Evolutionary conservation across 2,329 filamentous ascomycete species (phyloP), one percentile per base, ranked within the genome.

Genomic region (Trichoderma sp.): DNA sequence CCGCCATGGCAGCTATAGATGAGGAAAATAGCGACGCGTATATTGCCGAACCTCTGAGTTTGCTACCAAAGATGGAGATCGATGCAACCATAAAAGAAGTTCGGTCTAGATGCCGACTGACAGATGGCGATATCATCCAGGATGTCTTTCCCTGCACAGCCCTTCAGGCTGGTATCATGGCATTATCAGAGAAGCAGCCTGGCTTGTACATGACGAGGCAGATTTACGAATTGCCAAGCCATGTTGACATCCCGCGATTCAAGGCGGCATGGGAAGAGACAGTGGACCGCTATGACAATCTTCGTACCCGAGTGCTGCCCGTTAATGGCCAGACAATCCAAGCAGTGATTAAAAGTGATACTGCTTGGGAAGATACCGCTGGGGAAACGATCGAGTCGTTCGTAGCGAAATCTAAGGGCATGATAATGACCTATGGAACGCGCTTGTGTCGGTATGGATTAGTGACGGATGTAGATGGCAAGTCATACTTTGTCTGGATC

Each of bases 191-290:
- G n/a, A 71, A 71, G 28, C 53, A 71, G 18, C 70, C 70, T 4
- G 62, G 62, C n/a, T 67, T 36, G 4, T 68, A 68, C 34, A 71
- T 61, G 28, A 47, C 51, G 18, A 67, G 63, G 3, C 56, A 61
- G 34, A 36, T 68, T 18, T 68, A 68, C 36, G 18, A 61, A 11
- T 21, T 79, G 3, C 53, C 74, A 1, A 58, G 15, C 12, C 21
- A 68, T 21, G 56, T 60, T 51, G 70, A 68, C 6, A 12, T 36
- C 6, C 6, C 28, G 1, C 61, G 69, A 11, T 71, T 71, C 14
- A 64, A 65, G 70, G 62, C 70, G 0, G 77, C 80, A 5, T 81
- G 79, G 80, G 67, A 73, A 15, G 15, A n/a, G 26, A 72, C 69
- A 8, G 36, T 70, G 9, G 57, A 51, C 14, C 39, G 61, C 21